Base-by-base conservation (phyloP, 768 basidiomycete species). In the Kockovaella imperatae region DNA sequence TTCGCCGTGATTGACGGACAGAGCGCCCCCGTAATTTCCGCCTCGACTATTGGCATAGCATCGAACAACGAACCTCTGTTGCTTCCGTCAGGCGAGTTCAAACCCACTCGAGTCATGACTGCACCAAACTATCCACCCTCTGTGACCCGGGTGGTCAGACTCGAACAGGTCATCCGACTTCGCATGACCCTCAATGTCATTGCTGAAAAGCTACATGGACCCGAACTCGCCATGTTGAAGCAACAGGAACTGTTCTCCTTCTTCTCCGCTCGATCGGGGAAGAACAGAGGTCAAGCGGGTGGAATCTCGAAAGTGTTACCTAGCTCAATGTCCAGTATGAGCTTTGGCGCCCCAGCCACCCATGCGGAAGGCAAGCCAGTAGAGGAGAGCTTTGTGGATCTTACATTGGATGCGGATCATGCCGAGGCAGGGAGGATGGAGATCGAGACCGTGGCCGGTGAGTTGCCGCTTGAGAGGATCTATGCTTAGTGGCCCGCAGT, bases 191-290 rank as follows among this genome's bases (percentile, higher is more conserved):
- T 86, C 62, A 81, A 84, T 40, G 80, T 83, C 5, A 73, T 96
- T 41, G 77, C 78, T 15, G 95, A 97, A 71, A 78, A 83, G 29
- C 77, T 85, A 15, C 83, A 89, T 30, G 93, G 95, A 0, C 77
- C 88, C 0, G 87, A 91, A 59, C 79, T 81, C 32, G 90, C 89
- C 0, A 82, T 84, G 53, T 72, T 74, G 15, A 82, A 80, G 48
- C 90, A 88, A 80, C 74, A 88, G 14, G 87, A 88, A 23, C 77
- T 88, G 6, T 93, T 91, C 68, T 74, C 78, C 4, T 95, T 86
- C 84, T 82, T 89, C 62, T 82, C 88, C 0, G 83, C 82, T 48
- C 48, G 70, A 21, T 65, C 69, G 26, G 72, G 73, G 24, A 56
- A 57, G 64, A 72, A 57, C 28, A 26, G 54, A 40, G 39, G n/a